Evolutionary conservation across 176 grass and related monocot genomes (phyloP).

Genomic region (Typha latifolia): DNA sequence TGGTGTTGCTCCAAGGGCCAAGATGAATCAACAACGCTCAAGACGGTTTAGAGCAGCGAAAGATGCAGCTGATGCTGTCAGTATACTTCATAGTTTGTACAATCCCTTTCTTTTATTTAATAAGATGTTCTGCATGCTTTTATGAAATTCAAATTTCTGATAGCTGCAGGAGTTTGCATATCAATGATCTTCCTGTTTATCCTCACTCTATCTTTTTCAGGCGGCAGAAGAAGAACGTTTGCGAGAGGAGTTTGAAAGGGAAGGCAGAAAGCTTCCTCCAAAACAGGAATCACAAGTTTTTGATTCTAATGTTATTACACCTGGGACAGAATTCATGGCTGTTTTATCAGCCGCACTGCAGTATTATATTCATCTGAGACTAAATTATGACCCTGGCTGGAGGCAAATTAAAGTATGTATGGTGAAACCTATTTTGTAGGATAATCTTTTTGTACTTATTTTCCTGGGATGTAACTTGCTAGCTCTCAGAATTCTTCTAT

Average conservation of each 20-base stretch:
- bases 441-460: neutral
- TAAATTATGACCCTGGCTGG: conserved; percentile 99
- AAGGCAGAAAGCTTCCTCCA: conserved; percentile 94
- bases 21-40: conserved; percentile 99
- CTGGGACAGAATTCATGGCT: conserved; percentile 95
- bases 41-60: conserved; percentile 97
- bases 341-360: conserved; percentile 88
- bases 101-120: conserved; percentile 13
- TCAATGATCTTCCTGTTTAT: conserved; percentile 6
- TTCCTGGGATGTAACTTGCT: neutral
- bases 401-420: conserved; percentile 86
- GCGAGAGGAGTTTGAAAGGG: conserved; percentile 88
- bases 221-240: conserved; percentile 84
- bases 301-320: conserved; percentile 98
- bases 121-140: conserved; percentile 1
- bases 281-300: conserved; percentile 78
- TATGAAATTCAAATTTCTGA: neutral
- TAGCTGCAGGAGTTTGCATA: conserved; percentile 14
- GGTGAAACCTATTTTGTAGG: neutral
- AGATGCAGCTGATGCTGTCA: conserved; percentile 94
- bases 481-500: neutral
- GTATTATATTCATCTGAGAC: conserved; percentile 89
- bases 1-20: conserved; percentile 96
- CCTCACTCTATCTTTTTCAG: conserved; percentile 22
- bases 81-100: conserved; percentile 23